Conservation (phyloP, 169 alveolate species). For the Plasmodium coatneyi region DNA sequence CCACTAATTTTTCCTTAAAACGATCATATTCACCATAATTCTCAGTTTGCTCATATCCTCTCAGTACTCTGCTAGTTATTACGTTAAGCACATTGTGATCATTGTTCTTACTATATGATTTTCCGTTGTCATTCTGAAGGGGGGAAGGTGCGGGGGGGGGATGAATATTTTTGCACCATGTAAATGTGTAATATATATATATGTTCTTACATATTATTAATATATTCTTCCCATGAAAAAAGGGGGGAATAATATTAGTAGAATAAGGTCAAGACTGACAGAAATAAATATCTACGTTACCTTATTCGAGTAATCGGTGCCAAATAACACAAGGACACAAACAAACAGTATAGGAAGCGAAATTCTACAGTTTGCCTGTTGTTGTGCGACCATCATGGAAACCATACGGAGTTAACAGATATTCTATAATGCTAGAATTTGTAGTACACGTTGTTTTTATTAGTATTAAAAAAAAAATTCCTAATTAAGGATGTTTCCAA, state of each 20-base stretch:
- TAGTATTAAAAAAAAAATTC: background rate
- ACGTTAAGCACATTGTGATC: background rate
- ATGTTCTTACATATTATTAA: background rate
- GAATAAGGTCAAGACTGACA: background rate
- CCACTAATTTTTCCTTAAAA: background rate
- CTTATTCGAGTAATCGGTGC: background rate
- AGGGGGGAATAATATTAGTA: background rate
- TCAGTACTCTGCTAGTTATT: slow-evolving; percentile 1
- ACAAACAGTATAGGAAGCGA: background rate
- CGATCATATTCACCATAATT: background rate
- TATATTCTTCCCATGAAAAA: background rate
- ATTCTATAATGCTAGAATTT: background rate
- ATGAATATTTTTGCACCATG: background rate
- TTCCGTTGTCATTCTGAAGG: background rate
- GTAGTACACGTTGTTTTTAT: background rate
- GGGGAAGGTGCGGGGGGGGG: background rate
- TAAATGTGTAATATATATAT: background rate
- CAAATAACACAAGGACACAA: background rate
- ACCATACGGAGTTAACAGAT: background rate
- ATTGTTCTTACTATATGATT: background rate
- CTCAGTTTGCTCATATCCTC: background rate
- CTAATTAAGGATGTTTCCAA: no score
- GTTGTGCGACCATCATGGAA: background rate
- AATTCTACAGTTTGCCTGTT: background rate
- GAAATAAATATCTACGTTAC: background rate